Base-by-base conservation (phyloP, 2,329 filamentous ascomycete species). In the Trichoderma lentiforme region DNA sequence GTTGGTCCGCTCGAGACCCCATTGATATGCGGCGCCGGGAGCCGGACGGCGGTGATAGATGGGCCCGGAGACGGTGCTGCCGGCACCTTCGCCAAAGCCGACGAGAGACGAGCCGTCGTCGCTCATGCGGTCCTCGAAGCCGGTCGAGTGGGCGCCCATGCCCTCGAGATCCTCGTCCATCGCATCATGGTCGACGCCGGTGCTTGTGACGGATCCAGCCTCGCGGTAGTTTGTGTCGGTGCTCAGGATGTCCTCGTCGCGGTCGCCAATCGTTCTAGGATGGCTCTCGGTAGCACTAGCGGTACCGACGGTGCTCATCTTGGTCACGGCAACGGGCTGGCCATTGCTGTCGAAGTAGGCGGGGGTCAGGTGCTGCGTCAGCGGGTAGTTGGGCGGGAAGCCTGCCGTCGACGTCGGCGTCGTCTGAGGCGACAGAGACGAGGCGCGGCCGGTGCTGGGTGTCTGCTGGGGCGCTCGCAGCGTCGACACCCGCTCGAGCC, bases 21-120 rank as follows among this genome's bases (percentile, higher is more conserved):
- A 86, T 74, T 82, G 76, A 74, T 78, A 77, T 81, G 72, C 79
- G 72, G 76, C 82, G 74, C 78, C 82, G 75, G 84, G 85, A 74
- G 81, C 81, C 65, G 84, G 80, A 62, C 87, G 80, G 73, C 87
- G 82, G 80, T 88, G 84, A 82, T 92, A 87, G 78, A 92, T 92
- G 51, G 93, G 93, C 0, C 94, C 94, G 73, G 91, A 93, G 71
- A 95, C 91, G 6, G 94, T 94, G 80, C 92, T 94, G 76, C 92
- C 93, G 11, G 95, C 95, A 39, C 95, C 95, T 80, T 98, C 95
- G 64, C 95, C 95, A 76, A 98, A 98, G 0, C 92, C 95, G 11
- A 98, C 95, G 6, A 98, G 86, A 74, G 92, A 95, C 3, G 90
- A 91, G 8, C 91, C 92, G 77, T 97, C 94, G 76, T 97, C 94